These are phyloP conservation scores for Ilyonectria sp. DNA, from an alignment of 2,329 filamentous ascomycete genomes.

Conservation along the genomic window DNA sequence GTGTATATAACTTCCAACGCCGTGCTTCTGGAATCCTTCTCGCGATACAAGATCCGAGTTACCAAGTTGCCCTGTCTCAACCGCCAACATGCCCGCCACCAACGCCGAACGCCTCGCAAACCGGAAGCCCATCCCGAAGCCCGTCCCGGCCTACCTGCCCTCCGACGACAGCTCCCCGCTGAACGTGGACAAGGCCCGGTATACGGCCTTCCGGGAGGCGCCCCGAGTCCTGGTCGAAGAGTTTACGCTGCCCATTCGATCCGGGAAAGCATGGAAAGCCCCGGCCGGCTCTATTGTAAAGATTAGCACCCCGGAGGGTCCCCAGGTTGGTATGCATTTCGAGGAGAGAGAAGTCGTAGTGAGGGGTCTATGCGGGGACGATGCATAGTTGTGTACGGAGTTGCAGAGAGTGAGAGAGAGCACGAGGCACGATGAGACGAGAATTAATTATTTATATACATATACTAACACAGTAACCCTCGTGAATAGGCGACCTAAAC, in stretches of 20 bases:
- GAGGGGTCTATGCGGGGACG: slow-evolving; percentile 1
- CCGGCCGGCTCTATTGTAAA: slow-evolving; percentile 78
- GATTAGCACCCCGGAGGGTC: slow-evolving; percentile 82
- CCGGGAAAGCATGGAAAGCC: slow-evolving; percentile 81
- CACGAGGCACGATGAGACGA: background rate
- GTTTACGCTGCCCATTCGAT: slow-evolving; percentile 80
- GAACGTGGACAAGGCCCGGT: slow-evolving; percentile 62
- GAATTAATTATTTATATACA: background rate
- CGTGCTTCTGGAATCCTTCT: background rate
- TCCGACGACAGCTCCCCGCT: slow-evolving; percentile 58
- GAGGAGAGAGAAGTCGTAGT: background rate
- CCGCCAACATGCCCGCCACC: slow-evolving; percentile 40
- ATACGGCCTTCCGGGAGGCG: slow-evolving; percentile 73
- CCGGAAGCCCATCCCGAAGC: slow-evolving; percentile 62
- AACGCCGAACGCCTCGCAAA: slow-evolving; percentile 58
- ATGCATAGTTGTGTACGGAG: background rate
- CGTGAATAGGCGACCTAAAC: slow-evolving; percentile 77
- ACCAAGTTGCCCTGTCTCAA: background rate
- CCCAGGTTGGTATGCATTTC: slow-evolving; percentile 74
- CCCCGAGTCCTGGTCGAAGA: slow-evolving; percentile 60
- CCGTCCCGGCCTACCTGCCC: slow-evolving; percentile 65
- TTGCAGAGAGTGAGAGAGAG: slow-evolving; percentile 6
- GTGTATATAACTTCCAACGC: slow-evolving; percentile 23
- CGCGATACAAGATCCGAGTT: background rate
- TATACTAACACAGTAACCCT: slow-evolving; percentile 19